Base-by-base conservation (phyloP, 495 filamentous ascomycete genomes). In the Tricharina praecox region DNA sequence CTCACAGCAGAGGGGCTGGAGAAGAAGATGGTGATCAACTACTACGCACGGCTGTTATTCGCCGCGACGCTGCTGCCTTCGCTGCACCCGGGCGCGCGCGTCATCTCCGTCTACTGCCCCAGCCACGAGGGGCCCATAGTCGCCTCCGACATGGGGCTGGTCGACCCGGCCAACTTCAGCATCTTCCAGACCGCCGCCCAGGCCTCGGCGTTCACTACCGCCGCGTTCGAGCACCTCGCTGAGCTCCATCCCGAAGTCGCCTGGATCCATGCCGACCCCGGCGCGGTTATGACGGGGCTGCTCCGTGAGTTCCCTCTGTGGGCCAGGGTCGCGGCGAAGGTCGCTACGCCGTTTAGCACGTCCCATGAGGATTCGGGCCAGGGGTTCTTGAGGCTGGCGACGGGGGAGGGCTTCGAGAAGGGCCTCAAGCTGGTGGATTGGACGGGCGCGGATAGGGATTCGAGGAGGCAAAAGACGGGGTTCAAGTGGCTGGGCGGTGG, bases 41-140 rank as follows among this genome's bases (percentile, higher is more conserved):
- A 75, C 63, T 82, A 82, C 61, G 64, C 72, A 21, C 76, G 80
- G 13, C 67, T 71, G 38, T 72, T 78, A 32, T 81, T 82, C 58
- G 68, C 71, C 19, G 47, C 61, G 34, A 78, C 79, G 54, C 68
- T 85, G 1, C 70, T 85, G 1, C 78, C 80, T 0, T 68, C 73
- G 0, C 54, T 84, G 0, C 62, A 62, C 21, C 40, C 54, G 4
- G 68, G 20, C 49, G 28, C 25, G 13, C 21, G 79, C 1, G 74
- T 85, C 4, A 67, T 85, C 16, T 66, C 59, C 26, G 70, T 82
- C n/a, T 58, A 70, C 3, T 66, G 58, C 0, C 70, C 61, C 3
- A 67, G 69, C 13, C 64, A 67, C 15, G 79, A 84, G 59, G 73
- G 73, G 4, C 45, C 50, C 1, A 51, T 83, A 11, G 50, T 66